Conservation (phyloP, 495 filamentous ascomycete genomes). For the Penicillium taxi region DNA sequence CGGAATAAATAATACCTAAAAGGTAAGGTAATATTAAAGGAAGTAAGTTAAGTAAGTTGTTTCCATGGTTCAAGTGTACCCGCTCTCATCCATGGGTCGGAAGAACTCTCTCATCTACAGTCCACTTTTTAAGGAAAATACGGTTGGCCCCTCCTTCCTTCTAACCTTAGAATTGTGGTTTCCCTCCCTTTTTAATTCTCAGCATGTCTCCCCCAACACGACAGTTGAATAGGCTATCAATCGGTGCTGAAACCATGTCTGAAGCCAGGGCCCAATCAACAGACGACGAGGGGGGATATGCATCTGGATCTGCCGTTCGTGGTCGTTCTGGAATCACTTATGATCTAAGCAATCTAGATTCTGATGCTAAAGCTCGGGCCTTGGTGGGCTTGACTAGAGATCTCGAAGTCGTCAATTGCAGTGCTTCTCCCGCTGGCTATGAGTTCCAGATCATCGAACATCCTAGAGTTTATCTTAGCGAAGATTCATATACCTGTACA, state of each 20-base stretch:
- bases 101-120: slow-evolving; percentile 28
- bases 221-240: slow-evolving; percentile 35
- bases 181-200: slow-evolving; percentile 7
- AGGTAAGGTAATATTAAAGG: no score
- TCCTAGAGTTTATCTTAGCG: slow-evolving; percentile 25
- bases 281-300: slow-evolving; percentile 11
- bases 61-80: slow-evolving; percentile 31
- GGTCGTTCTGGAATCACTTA: slow-evolving; percentile 38
- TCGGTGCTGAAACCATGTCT: slow-evolving; percentile 29
- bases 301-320: slow-evolving; percentile 18
- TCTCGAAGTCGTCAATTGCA: slow-evolving; percentile 32
- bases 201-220: slow-evolving; percentile 36
- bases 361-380: slow-evolving; percentile 28
- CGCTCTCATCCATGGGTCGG: slow-evolving; percentile 36
- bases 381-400: slow-evolving; percentile 29
- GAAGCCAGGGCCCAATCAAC: slow-evolving; percentile 18
- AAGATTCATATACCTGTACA: slow-evolving; percentile 27
- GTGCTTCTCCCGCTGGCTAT: slow-evolving; percentile 23
- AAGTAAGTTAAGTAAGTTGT: no score
- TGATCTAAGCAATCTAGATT: slow-evolving; percentile 30
- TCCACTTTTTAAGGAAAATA: slow-evolving; percentile 1
- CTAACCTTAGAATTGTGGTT: slow-evolving; percentile 1
- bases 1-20: slow-evolving; percentile 25
- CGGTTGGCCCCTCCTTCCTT: slow-evolving; percentile 1
- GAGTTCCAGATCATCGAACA: slow-evolving; percentile 32